Evolutionary conservation across 2,329 filamentous ascomycete species (phyloP), one percentile per base, ranked within the genome.

Genomic region (Neocucurbitaria cava): DNA sequence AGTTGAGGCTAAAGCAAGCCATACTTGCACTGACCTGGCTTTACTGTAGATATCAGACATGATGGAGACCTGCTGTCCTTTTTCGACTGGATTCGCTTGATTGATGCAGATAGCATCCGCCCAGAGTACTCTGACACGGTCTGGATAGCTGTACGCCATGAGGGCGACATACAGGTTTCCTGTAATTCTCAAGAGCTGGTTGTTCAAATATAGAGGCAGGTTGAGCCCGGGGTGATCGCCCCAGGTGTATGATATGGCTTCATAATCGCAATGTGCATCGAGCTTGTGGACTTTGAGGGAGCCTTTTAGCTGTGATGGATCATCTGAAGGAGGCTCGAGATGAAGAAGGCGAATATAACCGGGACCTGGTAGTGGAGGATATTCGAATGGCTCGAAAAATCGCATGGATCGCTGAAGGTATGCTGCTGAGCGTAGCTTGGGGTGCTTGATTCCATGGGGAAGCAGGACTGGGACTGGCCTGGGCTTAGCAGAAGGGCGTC

Each of bases 201-300:
- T 35, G 17, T 46, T 26, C 17, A 52, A 13, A 7, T 40, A 18
- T 13, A 52, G n/a, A 20, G 40, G 40, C n/a, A 30, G 48, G 24
- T 40, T 15, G 36, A 10, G 17, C 36, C n/a, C 18, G 9, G 36
- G 36, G 23, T 21, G 13, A n/a, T 52, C 49, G 23, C 49, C 49
- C 49, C 49, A 52, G 24, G 49, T 33, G 39, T 51, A 51, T 15
- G 49, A 52, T 2, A 52, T 41, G 18, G 49, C 49, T 13, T 52
- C 42, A 10, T 40, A 52, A 5, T 30, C 33, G 26, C 20, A 35
- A 2, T 40, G 41, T 17, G 36, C 18, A 18, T 46, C 35, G 24
- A 52, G 49, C 20, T 46, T 46, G 18, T 52, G 49, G 1, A 35
- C 11, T 11, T 21, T 33, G 5, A 52, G 49, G 18, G 3, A 20